Evolutionary conservation across 2,329 filamentous ascomycete species (phyloP).

Genomic region (Penicillium sp.): DNA sequence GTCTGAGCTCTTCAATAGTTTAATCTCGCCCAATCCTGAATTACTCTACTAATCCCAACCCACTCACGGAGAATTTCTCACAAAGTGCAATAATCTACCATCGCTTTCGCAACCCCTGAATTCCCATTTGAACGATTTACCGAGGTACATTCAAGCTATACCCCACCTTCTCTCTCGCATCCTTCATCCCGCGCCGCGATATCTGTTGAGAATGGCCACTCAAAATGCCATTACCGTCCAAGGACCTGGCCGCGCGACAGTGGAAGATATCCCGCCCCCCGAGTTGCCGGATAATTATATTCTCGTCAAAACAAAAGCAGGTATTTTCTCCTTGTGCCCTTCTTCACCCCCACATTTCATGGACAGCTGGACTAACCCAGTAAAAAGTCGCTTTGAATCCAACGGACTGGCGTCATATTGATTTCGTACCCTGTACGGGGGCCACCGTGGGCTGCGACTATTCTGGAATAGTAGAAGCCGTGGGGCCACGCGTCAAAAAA

Average conservation of each 20-base stretch:
- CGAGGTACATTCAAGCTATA: neutral
- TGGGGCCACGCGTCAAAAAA: constrained; percentile 24
- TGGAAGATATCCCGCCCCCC: constrained; percentile 32
- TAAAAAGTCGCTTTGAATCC: constrained; percentile 54
- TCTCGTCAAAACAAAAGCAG: constrained; percentile 46
- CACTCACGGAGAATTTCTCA: neutral
- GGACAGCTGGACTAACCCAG: constrained; percentile 42
- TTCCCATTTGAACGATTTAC: neutral
- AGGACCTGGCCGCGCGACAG: constrained; percentile 6
- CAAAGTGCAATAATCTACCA: neutral
- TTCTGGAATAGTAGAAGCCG: constrained; percentile 45
- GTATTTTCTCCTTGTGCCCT: neutral
- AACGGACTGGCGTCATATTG: constrained; percentile 37
- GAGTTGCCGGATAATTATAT: constrained; percentile 48
- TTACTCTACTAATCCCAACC: neutral
- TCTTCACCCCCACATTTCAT: neutral
- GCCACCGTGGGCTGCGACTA: constrained; percentile 51
- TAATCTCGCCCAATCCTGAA: neutral
- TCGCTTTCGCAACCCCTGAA: neutral
- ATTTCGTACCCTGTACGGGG: constrained; percentile 30
- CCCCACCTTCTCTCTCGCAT: neutral
- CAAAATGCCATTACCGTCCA: constrained; percentile 16
- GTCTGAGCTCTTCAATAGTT: neutral
- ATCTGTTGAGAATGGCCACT: constrained; percentile 7
- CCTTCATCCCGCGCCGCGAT: neutral